A percentile compares a stretch with the other conserved stretches of the same genome.
Evolutionary conservation across 1,139 yeast genomes (phyloP).

Genomic region (Torulaspora pretoriensis): DNA sequence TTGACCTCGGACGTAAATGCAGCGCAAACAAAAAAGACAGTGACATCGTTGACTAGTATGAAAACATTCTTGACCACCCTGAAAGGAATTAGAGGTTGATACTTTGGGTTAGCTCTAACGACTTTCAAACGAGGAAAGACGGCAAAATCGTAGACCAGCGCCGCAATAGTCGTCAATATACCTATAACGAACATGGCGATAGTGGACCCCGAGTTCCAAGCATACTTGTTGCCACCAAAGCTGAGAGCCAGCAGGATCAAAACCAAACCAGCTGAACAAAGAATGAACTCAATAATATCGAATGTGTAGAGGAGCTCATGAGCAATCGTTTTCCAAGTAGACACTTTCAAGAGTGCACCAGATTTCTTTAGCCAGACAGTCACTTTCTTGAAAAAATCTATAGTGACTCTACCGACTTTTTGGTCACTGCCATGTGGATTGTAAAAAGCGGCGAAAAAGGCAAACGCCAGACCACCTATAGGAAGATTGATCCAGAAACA

Average conservation of each 20-base stretch:
- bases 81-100: constrained; percentile 27
- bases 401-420: not conserved
- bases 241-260: constrained; percentile 48
- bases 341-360: constrained; percentile 2
- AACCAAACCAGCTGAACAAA: constrained; percentile 43
- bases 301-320: constrained; percentile 27
- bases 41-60: constrained; percentile 20
- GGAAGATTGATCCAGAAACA: constrained; percentile 72
- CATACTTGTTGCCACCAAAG: constrained; percentile 47
- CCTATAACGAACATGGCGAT: constrained; percentile 54
- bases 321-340: constrained; percentile 10
- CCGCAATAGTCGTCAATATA: constrained; percentile 42
- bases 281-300: constrained; percentile 48
- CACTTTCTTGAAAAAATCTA: not conserved
- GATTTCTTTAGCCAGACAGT: constrained; percentile 2
- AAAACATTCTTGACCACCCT: constrained; percentile 18
- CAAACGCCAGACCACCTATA: constrained; percentile 55
- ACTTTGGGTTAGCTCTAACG: constrained; percentile 12
- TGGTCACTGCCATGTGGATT: constrained; percentile 44
- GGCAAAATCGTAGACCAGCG: constrained; percentile 38
- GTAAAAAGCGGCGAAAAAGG: constrained; percentile 46
- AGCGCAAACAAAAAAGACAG: constrained; percentile 19
- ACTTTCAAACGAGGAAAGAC: constrained; percentile 15
- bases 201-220: constrained; percentile 55
- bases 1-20: constrained; percentile 21